These are phyloP conservation scores for Tylopilus intermedius DNA, from an alignment of 768 basidiomycete species.

Conservation along the genomic window DNA sequence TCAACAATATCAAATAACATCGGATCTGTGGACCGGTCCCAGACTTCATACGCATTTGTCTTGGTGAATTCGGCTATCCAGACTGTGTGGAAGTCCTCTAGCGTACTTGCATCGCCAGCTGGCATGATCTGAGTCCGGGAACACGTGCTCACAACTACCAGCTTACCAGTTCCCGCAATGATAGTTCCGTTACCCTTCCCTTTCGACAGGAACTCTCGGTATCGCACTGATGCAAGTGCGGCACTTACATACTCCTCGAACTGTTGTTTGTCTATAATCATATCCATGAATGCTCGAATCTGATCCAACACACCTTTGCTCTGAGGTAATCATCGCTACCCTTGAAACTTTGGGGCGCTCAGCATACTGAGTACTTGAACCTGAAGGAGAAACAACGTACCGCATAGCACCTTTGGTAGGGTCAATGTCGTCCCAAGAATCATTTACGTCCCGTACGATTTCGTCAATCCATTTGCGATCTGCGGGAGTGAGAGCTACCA, in stretches of 20 bases:
- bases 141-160: not conserved
- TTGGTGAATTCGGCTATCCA: constrained; percentile 88
- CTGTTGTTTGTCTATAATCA: constrained; percentile 17
- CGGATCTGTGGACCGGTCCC: constrained; percentile 89
- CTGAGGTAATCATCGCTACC: constrained; percentile 95
- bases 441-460: constrained; percentile 80
- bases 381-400: constrained; percentile 38
- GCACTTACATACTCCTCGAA: constrained; percentile 95
- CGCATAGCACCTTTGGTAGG: constrained; percentile 57
- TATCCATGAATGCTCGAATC: not conserved
- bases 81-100: constrained; percentile 78
- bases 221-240: constrained; percentile 84
- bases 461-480: constrained; percentile 99
- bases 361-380: not conserved
- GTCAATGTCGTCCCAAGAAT: constrained; percentile 68
- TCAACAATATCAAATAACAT: constrained; percentile 94
- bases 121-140: constrained; percentile 20
- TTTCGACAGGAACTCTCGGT: constrained; percentile 77
- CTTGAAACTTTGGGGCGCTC: constrained; percentile 60
- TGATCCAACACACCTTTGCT: constrained; percentile 52
- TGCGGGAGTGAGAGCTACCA: constrained; percentile 78
- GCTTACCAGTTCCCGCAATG: constrained; percentile 56
- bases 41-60: constrained; percentile 84
- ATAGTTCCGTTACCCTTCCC: constrained; percentile 58
- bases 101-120: constrained; percentile 54